A percentile compares a stretch with the other conserved stretches of the same genome.
Conservation (phyloP, 805 yeast species). For the Saccharomycopsis guyanensis region DNA sequence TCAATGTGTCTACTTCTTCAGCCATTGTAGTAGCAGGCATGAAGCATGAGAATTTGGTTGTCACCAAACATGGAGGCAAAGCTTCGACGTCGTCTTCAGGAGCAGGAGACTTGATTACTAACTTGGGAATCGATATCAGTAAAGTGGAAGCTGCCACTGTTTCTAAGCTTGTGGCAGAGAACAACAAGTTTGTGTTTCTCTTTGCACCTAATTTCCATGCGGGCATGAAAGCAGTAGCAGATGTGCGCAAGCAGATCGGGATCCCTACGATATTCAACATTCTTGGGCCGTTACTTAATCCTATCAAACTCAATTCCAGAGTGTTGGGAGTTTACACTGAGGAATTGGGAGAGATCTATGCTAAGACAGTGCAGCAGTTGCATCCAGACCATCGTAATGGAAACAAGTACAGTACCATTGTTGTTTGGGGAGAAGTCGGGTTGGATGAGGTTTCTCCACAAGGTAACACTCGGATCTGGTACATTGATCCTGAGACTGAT, state of each 20-base stretch:
- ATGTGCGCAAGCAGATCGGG: conserved; percentile 69
- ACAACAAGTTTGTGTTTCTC: conserved; percentile 48
- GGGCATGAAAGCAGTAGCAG: conserved; percentile 79
- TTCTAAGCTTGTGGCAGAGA: conserved; percentile 39
- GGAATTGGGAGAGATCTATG: conserved; percentile 72
- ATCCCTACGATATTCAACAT: conserved; percentile 92
- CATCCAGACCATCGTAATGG: conserved; percentile 29
- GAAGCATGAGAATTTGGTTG: conserved; percentile 44
- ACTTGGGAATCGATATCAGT: conserved; percentile 76
- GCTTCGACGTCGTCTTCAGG: conserved; percentile 93
- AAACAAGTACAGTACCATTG: conserved; percentile 44
- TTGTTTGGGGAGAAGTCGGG: conserved; percentile 90
- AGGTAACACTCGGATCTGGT: conserved; percentile 80
- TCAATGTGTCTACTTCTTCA: conserved; percentile 90
- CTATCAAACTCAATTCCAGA: conserved; percentile 72
- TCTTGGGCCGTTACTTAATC: conserved; percentile 89
- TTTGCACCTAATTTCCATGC: conserved; percentile 94
- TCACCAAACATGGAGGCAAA: conserved; percentile 96
- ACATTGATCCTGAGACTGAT: conserved; percentile 39
- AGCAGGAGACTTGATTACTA: conserved; percentile 78
- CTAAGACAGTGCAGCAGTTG: conserved; percentile 65
- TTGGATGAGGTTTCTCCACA: conserved; percentile 91
- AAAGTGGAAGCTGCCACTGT: conserved; percentile 58
- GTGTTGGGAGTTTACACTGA: conserved; percentile 86
- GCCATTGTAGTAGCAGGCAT: conserved; percentile 94